These are phyloP conservation scores for Cadophora sp. DNA, from an alignment of 2,329 filamentous ascomycete species.

Conservation along the genomic window DNA sequence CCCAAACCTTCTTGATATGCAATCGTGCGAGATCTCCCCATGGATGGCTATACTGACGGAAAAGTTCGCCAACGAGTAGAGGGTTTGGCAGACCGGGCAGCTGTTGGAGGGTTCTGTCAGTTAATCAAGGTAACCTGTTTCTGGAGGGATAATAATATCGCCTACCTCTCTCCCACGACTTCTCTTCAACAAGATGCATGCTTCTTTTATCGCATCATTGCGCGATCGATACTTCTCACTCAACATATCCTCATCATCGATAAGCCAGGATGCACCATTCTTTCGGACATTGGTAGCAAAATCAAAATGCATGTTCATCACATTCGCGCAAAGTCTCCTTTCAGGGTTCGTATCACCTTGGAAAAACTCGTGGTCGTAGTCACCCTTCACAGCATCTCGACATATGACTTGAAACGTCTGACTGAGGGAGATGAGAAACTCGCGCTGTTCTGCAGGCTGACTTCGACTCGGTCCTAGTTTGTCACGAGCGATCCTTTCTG, in stretches of 20 bases:
- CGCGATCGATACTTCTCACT: conserved; percentile 25
- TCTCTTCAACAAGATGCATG: conserved; percentile 29
- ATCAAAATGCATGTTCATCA: conserved; percentile 31
- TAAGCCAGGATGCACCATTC: conserved; percentile 26
- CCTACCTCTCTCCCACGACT: conserved; percentile 33
- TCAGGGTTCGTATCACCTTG: conserved; percentile 16
- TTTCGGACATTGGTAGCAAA: conserved; percentile 31
- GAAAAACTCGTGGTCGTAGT: conserved; percentile 34
- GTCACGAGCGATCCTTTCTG: background rate
- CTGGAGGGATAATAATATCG: background rate
- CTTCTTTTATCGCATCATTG: conserved; percentile 28
- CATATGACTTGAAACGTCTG: conserved; percentile 29
- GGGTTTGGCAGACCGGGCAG: conserved; percentile 32
- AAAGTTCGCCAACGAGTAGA: conserved; percentile 32
- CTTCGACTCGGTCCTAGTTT: conserved; percentile 28
- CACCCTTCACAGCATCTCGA: conserved; percentile 30
- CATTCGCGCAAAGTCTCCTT: conserved; percentile 28
- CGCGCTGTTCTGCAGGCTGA: conserved; percentile 17
- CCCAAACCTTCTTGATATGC: conserved; percentile 30
- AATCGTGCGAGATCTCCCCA: conserved; percentile 24
- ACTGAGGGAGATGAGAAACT: conserved; percentile 29
- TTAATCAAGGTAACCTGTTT: background rate
- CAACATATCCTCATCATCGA: conserved; percentile 9
- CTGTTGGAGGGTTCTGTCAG: conserved; percentile 13
- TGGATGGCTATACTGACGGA: conserved; percentile 25